phyloP scores from a whole-genome alignment of 805 yeast genomes.

The Kluyveromyces siamensis region DNA sequence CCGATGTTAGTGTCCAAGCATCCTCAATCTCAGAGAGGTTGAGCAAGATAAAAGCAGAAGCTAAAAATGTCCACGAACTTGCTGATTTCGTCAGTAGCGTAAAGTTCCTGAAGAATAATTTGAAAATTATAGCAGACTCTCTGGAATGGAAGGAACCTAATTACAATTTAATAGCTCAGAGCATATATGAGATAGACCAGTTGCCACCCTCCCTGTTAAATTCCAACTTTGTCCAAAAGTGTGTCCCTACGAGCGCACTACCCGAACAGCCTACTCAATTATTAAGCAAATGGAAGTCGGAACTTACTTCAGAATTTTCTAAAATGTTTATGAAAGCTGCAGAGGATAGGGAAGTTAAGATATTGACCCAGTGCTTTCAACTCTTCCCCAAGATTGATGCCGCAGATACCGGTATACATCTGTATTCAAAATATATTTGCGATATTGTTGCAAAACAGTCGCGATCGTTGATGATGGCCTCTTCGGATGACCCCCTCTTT shows the following conservation, averaged over 20 bases:
- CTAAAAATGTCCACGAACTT: slow-evolving; percentile 52
- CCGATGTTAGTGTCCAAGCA: slow-evolving; percentile 58
- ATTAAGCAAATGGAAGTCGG: slow-evolving; percentile 47
- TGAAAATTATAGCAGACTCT: slow-evolving; percentile 59
- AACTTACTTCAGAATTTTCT: slow-evolving; percentile 48
- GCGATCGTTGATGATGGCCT: slow-evolving; percentile 47
- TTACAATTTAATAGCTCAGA: slow-evolving; percentile 71
- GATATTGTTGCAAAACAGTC: slow-evolving; percentile 74
- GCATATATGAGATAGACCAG: slow-evolving; percentile 44
- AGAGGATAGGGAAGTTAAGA: slow-evolving; percentile 49
- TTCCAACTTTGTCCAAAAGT: slow-evolving; percentile 67
- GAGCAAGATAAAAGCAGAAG: slow-evolving; percentile 60
- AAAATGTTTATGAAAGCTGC: slow-evolving; percentile 68
- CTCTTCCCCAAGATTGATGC: slow-evolving; percentile 80
- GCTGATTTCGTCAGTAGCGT: slow-evolving; percentile 57
- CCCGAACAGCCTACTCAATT: slow-evolving; percentile 67
- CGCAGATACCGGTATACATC: slow-evolving; percentile 59
- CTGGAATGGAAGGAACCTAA: slow-evolving; percentile 44
- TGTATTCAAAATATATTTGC: slow-evolving; percentile 82
- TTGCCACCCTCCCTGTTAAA: slow-evolving; percentile 45
- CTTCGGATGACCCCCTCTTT: slow-evolving; percentile 37
- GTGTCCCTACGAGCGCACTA: slow-evolving; percentile 78
- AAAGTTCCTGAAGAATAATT: slow-evolving; percentile 53
- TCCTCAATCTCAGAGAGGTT: slow-evolving; percentile 60
- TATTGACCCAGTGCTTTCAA: slow-evolving; percentile 71